Percentiles rank a stretch among this genome's conserved stretches.
Evolutionary conservation across 148 eudicot species (phyloP).

Genomic region (Fallopia convolvulus): DNA sequence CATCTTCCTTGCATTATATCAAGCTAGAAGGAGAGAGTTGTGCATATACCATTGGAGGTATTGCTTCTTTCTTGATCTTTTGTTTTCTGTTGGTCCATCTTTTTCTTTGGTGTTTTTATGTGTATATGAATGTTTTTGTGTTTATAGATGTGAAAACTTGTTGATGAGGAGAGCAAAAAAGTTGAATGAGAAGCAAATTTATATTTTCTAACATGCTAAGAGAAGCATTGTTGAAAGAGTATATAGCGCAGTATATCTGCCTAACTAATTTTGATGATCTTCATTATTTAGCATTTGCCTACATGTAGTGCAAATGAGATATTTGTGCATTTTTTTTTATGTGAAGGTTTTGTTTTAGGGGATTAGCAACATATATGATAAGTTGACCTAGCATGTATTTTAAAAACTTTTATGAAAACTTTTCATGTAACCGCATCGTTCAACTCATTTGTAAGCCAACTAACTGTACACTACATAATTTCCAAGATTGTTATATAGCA

Average conservation of each 20-base stretch:
- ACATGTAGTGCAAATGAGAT: too few species aligned
- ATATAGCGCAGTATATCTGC: background rate
- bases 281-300: too few species aligned
- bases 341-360: too few species aligned
- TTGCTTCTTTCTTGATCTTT: background rate
- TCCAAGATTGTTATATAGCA: too few species aligned
- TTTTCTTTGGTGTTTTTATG: background rate
- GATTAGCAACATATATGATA: too few species aligned
- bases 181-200: slow-evolving; percentile 69
- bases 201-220: slow-evolving; percentile 40
- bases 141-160: slow-evolving; percentile 44
- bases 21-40: slow-evolving; percentile 45
- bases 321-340: too few species aligned
- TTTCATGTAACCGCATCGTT: too few species aligned
- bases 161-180: slow-evolving; percentile 47
- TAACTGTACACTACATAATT: too few species aligned
- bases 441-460: too few species aligned
- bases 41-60: slow-evolving; percentile 83
- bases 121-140: background rate
- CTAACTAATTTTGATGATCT: too few species aligned
- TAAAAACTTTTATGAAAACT: too few species aligned
- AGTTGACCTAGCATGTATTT: too few species aligned
- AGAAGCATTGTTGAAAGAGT: slow-evolving; percentile 59
- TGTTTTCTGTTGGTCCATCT: background rate
- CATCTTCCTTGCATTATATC: slow-evolving; percentile 56